Evolutionary conservation across 2,329 filamentous ascomycete species (phyloP).

Genomic region (Trichoderma sp.): DNA sequence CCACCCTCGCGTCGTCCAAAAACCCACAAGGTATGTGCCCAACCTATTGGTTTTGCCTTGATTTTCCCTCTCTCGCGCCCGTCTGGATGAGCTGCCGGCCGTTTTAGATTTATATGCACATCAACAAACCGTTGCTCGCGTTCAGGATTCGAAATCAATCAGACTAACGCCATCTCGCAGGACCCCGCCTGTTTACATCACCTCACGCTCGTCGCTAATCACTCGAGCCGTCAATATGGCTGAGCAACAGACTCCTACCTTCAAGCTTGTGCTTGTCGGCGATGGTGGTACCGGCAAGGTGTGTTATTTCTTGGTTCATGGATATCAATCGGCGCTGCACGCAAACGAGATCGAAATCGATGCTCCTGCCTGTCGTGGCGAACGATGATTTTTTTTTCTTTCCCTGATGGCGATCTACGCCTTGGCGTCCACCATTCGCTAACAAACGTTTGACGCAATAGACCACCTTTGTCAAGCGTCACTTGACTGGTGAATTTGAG

Average conservation of each 20-base stretch:
- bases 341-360: constrained; percentile 36
- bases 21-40: constrained; percentile 23
- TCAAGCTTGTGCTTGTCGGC: constrained; percentile 99
- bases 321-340: neutral
- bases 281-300: constrained; percentile 99
- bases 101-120: neutral
- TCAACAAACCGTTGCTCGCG: neutral
- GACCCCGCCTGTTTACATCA: constrained; percentile 50
- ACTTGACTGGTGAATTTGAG: constrained; percentile 99
- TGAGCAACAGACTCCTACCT: constrained; percentile 64
- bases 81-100: neutral
- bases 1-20: constrained; percentile 31
- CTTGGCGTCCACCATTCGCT: neutral
- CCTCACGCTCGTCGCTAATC: constrained; percentile 26
- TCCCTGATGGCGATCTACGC: neutral
- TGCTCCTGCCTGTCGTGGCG: constrained; percentile 10
- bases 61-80: neutral
- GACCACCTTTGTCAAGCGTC: constrained; percentile 99
- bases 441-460: constrained; percentile 38
- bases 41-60: neutral
- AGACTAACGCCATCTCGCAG: constrained; percentile 36
- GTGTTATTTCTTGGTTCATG: constrained; percentile 24
- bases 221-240: constrained; percentile 57
- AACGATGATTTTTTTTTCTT: constrained; percentile 18
- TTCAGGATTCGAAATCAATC: constrained; percentile 15